These are phyloP conservation scores for Naganishia antarctica DNA, from an alignment of 768 basidiomycete genomes.

Conservation along the genomic window DNA sequence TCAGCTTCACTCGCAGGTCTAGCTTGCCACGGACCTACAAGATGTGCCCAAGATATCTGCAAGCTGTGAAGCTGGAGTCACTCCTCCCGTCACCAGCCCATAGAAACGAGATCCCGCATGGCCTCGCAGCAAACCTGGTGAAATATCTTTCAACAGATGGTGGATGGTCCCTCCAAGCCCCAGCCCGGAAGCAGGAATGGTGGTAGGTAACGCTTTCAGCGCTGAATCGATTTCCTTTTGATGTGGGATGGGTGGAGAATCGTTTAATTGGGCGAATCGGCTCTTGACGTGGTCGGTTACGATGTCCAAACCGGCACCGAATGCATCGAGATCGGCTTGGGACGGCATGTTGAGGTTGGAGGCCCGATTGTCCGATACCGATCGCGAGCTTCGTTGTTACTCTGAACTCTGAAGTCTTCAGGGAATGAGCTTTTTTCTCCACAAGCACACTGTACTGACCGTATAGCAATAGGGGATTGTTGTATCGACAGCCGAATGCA, in stretches of 20 bases:
- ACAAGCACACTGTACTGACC: too few species aligned
- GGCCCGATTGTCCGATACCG: too few species aligned
- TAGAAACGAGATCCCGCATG: conserved; percentile 51
- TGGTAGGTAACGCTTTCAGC: conserved; percentile 35
- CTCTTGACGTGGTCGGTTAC: not conserved
- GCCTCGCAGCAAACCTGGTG: conserved; percentile 47
- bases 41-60: conserved; percentile 50
- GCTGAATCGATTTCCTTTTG: conserved; percentile 29
- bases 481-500: too few species aligned
- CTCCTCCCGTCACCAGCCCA: conserved; percentile 48
- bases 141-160: conserved; percentile 43
- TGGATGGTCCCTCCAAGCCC: conserved; percentile 41
- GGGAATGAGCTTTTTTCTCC: too few species aligned
- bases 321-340: not conserved
- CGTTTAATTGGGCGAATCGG: not conserved
- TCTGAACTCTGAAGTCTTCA: too few species aligned
- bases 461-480: too few species aligned
- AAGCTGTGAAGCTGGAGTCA: conserved; percentile 47
- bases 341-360: not conserved
- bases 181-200: conserved; percentile 45
- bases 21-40: conserved; percentile 33
- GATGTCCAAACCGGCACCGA: not conserved
- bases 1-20: not conserved
- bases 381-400: too few species aligned
- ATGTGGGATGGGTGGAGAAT: not conserved